These are phyloP conservation scores for Artomyces pyxidatus DNA, from an alignment of 768 basidiomycete species.

Conservation along the genomic window DNA sequence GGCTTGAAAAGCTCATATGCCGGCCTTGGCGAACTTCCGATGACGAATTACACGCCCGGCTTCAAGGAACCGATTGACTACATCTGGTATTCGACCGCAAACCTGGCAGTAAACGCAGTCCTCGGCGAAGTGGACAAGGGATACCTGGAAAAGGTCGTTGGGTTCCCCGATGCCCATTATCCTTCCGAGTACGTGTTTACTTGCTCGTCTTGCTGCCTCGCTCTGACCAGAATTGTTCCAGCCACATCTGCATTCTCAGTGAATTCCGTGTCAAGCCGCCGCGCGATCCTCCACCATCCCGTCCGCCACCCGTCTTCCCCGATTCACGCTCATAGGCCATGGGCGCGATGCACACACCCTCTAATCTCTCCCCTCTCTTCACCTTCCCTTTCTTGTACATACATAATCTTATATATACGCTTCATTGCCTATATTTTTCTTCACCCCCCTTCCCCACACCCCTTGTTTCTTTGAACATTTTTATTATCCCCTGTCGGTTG, in stretches of 20 bases:
- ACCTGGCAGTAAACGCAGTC: slow-evolving; percentile 71
- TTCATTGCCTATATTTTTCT: slow-evolving; percentile 3
- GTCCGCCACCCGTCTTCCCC: slow-evolving; percentile 32
- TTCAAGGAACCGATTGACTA: slow-evolving; percentile 90
- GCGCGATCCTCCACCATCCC: slow-evolving; percentile 33
- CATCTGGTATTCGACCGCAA: slow-evolving; percentile 80
- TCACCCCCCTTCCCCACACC: background rate
- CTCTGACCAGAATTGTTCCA: no score
- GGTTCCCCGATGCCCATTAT: slow-evolving; percentile 95
- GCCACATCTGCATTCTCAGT: slow-evolving; percentile 63
- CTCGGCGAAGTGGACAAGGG: slow-evolving; percentile 77
- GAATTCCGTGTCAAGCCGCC: slow-evolving; percentile 79
- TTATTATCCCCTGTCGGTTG: slow-evolving; percentile 15
- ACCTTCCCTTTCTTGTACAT: slow-evolving; percentile 4
- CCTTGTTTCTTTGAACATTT: slow-evolving; percentile 3
- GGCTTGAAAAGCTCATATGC: slow-evolving; percentile 83
- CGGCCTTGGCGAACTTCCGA: slow-evolving; percentile 45
- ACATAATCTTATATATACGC: background rate
- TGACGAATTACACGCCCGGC: slow-evolving; percentile 88
- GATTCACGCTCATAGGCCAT: slow-evolving; percentile 30
- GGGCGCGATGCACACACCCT: slow-evolving; percentile 8
- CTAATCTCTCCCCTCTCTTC: slow-evolving; percentile 8
- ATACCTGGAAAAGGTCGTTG: slow-evolving; percentile 87
- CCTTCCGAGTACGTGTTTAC: slow-evolving; percentile 80
- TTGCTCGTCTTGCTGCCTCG: slow-evolving; percentile 15